These are phyloP conservation scores for Cutaneotrichosporon spelunceum DNA, from an alignment of 1,284 basidiomycete species.

Conservation along the genomic window DNA sequence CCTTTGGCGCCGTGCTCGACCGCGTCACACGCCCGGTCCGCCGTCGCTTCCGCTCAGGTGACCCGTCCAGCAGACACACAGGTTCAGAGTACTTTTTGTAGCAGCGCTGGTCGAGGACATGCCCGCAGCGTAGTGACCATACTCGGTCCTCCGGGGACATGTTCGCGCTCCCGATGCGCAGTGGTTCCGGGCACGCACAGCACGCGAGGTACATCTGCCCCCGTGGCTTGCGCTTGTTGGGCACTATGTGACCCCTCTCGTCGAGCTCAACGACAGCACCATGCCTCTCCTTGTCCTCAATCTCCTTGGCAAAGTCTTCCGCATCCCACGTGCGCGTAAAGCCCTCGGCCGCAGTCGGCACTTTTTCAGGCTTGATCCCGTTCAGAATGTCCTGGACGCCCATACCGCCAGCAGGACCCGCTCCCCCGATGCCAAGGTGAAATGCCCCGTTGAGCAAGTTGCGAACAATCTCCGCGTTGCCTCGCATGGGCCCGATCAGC, in stretches of 20 bases:
- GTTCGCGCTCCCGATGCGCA: constrained; percentile 39
- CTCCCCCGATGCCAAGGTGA: background rate
- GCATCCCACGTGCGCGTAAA: constrained; percentile 35
- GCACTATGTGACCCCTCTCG: constrained; percentile 31
- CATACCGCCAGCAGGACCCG: background rate
- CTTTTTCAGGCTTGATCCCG: constrained; percentile 18
- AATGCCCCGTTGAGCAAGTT: background rate
- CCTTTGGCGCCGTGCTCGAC: background rate
- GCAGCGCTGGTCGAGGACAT: constrained; percentile 49
- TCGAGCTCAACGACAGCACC: constrained; percentile 24
- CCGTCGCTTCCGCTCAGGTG: constrained; percentile 9
- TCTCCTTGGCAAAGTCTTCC: constrained; percentile 20
- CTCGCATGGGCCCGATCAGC: background rate
- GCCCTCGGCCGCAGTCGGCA: constrained; percentile 16
- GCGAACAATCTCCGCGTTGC: background rate
- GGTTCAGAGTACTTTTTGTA: constrained; percentile 24
- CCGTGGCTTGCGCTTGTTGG: constrained; percentile 17
- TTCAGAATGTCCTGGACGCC: constrained; percentile 20
- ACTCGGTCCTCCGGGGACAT: constrained; percentile 38
- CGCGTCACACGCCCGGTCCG: background rate
- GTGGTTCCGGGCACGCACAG: constrained; percentile 36
- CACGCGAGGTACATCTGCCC: constrained; percentile 37
- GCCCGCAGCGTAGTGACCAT: constrained; percentile 49
- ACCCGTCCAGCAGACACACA: background rate
- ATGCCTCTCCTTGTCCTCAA: constrained; percentile 9